Conservation (phyloP, 805 yeast species). For the Saccharomycopsis oosterbeekiorum region DNA sequence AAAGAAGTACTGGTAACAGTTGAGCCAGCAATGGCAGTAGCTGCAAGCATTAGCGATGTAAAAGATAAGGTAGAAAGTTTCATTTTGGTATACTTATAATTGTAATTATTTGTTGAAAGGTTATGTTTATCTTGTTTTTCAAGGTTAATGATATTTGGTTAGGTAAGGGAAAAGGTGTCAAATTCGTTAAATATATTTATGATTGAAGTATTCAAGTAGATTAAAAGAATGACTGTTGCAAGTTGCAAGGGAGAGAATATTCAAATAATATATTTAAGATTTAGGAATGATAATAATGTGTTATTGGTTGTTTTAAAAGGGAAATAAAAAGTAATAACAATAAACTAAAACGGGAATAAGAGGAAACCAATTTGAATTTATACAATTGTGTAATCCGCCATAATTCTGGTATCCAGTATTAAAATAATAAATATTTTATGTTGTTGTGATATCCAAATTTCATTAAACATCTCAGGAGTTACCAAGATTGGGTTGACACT, state of each 20-base stretch:
- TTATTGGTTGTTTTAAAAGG: background rate
- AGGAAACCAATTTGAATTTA: background rate
- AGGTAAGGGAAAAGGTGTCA: background rate
- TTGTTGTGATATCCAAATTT: background rate
- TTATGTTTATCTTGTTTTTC: background rate
- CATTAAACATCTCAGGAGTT: background rate
- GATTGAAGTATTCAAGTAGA: background rate
- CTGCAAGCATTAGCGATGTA: background rate
- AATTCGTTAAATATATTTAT: background rate
- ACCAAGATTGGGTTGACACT: background rate
- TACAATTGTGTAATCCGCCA: background rate
- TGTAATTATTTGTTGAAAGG: background rate
- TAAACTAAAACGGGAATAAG: background rate
- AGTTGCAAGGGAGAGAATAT: background rate
- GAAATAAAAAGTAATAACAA: background rate
- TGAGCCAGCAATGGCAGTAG: background rate
- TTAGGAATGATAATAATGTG: background rate
- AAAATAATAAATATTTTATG: background rate
- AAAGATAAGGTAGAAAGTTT: background rate
- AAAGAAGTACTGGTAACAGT: background rate
- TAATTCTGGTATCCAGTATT: background rate
- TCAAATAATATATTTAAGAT: background rate
- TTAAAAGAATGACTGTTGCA: constrained; percentile 1
- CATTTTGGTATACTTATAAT: background rate
- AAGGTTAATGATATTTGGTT: background rate